Conservation (phyloP, 768 basidiomycete species). For the Kwoniella botswanensis region DNA sequence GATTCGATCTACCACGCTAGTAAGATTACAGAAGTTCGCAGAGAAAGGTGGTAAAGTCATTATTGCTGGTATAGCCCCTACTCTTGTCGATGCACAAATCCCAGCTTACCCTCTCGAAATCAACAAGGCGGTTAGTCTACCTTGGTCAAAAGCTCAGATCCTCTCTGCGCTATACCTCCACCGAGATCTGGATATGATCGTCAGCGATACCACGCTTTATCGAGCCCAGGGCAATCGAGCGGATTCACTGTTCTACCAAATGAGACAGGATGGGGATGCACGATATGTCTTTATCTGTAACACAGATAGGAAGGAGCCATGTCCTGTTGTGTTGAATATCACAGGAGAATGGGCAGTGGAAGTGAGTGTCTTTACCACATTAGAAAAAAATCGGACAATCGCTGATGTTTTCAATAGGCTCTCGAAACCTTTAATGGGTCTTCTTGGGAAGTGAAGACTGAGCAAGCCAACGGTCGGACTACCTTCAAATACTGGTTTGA, state of each 20-base stretch:
- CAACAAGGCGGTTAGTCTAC: conserved; percentile 9
- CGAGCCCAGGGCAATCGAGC: conserved; percentile 28
- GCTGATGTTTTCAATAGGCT: conserved; percentile 2
- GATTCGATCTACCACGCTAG: conserved; percentile 39
- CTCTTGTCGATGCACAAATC: conserved; percentile 34
- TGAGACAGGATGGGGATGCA: conserved; percentile 37
- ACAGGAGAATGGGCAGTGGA: conserved; percentile 30
- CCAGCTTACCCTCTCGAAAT: not conserved
- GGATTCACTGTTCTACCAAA: conserved; percentile 38
- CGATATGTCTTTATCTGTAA: conserved; percentile 45
- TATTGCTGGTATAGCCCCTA: conserved; percentile 32
- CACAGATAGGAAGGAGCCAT: conserved; percentile 34
- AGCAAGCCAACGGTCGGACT: conserved; percentile 26
- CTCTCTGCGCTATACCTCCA: conserved; percentile 26
- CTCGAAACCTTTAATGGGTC: conserved; percentile 31
- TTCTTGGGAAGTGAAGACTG: conserved; percentile 21
- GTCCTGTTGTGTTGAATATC: conserved; percentile 20
- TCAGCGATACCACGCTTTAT: conserved; percentile 33
- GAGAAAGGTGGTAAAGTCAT: conserved; percentile 41
- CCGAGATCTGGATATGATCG: conserved; percentile 37
- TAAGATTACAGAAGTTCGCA: conserved; percentile 32
- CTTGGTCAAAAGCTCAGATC: conserved; percentile 29
- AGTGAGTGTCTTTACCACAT: not conserved
- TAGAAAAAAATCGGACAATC: not conserved
- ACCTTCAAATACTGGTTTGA: conserved; percentile 38